Evolutionary conservation across 192 early-diverging fungal genomes (phyloP), one percentile per base, ranked within the genome.

Genomic region (Podila clonocystis): DNA sequence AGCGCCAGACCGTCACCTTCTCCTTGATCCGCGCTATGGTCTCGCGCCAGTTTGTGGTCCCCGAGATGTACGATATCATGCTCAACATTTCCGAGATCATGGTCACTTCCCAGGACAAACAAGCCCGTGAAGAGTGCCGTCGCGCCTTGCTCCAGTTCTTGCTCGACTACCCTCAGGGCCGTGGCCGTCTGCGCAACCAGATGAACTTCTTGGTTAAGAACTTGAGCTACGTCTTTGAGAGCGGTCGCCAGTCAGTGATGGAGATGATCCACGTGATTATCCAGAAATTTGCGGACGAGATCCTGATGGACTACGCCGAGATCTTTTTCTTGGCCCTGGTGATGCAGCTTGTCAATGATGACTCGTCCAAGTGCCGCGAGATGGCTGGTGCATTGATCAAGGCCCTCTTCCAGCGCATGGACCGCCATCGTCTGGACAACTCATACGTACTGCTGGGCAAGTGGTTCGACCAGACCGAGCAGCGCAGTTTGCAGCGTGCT

Each of bases 11-110:
- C 2, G 95, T 94, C 15, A 91, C 92, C 0, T 98, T 99, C 67
- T 87, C 93, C 3, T 83, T 99, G 22, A 91, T 99, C 62, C 88
- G 93, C 22, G 94, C 96, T 6, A 93, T 99, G 41, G 83, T 99
- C 50, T 88, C 91, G 0, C 93, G 95, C 31, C 91, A 96, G 67
- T 91, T 95, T 73, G 85, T 98, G 33, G 91, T 92, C 38, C 92
- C 94, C 12, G 95, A 96, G 72, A 87, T 99, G 63, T 99, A 98
- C 78, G 95, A 97, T 66, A 77, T 98, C n/a, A 93, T 99, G 91
- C 92, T 92, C 64, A 84, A 80, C n/a, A 85, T 99, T 34, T 80
- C 90, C 26, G 78, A 89, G 68, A 88, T 96, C 68, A 94, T 98
- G 91, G 89, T 99, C 41, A 95, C 96, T 0, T 93, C 91, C 58